Conservation (phyloP, 78 protist genomes). For the Anaeramoeba flamelloides region DNA sequence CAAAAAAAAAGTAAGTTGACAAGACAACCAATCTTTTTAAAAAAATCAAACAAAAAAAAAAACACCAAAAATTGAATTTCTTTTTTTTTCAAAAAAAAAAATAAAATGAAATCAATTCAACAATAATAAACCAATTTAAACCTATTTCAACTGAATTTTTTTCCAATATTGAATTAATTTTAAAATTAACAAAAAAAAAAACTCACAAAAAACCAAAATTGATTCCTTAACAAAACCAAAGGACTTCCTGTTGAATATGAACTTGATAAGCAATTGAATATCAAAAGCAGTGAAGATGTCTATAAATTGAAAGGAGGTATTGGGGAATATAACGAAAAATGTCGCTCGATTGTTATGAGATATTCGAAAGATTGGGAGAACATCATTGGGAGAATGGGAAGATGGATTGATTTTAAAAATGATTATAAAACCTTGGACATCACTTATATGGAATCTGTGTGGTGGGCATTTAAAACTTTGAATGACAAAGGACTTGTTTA, state of each 20-base stretch:
- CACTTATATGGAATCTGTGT: conserved; percentile 43
- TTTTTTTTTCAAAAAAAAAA: no score
- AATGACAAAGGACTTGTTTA: conserved; percentile 78
- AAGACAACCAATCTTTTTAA: no score
- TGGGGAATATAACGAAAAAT: conserved; percentile 73
- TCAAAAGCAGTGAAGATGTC: conserved; percentile 73
- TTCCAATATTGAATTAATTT: no score
- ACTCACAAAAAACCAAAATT: no score
- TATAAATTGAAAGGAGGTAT: conserved; percentile 61
- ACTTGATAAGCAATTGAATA: conserved; percentile 77
- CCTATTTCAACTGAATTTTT: no score
- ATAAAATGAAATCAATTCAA: no score
- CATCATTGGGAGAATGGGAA: conserved; percentile 76
- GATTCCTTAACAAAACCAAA: no score
- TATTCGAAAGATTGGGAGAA: conserved; percentile 77
- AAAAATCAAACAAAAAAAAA: no score
- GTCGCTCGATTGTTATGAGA: conserved; percentile 58
- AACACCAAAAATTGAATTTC: no score
- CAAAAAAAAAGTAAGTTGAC: no score
- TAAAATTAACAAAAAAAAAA: no score
- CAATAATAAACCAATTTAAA: no score
- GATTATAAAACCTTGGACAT: conserved; percentile 93
- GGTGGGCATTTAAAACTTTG: conserved; percentile 88
- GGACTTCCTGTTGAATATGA: conserved; percentile 96
- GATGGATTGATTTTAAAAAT: conserved; percentile 97